Evolutionary conservation across 176 grass and related monocot genomes (phyloP).

Genomic region (Triticum turgidum): DNA sequence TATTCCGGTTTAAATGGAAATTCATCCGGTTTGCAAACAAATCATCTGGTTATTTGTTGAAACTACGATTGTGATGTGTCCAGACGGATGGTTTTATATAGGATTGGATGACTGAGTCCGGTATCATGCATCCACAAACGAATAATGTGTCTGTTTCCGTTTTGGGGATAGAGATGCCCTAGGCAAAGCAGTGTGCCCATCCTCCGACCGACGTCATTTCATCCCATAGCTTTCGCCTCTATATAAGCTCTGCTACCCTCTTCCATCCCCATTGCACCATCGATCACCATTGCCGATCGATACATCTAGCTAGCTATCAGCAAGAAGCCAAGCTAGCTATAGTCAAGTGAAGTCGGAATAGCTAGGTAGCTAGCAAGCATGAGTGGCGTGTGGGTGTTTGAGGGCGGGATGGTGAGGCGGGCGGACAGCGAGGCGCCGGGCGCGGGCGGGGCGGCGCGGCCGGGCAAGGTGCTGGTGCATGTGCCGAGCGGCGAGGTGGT

Average conservation of each 20-base stretch:
- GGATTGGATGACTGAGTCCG: no score
- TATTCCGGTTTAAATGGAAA: no score
- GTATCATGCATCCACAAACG: no score
- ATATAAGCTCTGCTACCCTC: constrained; percentile 32
- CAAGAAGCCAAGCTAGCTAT: background rate
- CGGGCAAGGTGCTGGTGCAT: constrained; percentile 62
- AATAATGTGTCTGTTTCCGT: no score
- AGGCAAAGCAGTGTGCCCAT: background rate
- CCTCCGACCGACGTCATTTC: constrained; percentile 8
- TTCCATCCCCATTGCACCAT: background rate
- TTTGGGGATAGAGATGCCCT: no score
- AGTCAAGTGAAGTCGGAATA: no score
- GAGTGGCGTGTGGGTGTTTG: constrained; percentile 80
- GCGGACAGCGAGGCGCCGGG: constrained; percentile 39
- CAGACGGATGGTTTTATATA: no score
- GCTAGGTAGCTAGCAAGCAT: constrained; percentile 1
- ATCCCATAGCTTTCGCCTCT: background rate
- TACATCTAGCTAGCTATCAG: background rate
- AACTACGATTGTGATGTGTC: no score
- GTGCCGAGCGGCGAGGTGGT: constrained; percentile 67
- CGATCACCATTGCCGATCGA: background rate
- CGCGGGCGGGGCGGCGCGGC: background rate
- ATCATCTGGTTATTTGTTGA: no score
- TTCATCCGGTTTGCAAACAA: no score
- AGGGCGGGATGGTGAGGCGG: constrained; percentile 63